A percentile compares a stretch with the other conserved stretches of the same genome.
Evolutionary conservation across 2,329 filamentous ascomycete species (phyloP).

Genomic region (Penicillium sp.): DNA sequence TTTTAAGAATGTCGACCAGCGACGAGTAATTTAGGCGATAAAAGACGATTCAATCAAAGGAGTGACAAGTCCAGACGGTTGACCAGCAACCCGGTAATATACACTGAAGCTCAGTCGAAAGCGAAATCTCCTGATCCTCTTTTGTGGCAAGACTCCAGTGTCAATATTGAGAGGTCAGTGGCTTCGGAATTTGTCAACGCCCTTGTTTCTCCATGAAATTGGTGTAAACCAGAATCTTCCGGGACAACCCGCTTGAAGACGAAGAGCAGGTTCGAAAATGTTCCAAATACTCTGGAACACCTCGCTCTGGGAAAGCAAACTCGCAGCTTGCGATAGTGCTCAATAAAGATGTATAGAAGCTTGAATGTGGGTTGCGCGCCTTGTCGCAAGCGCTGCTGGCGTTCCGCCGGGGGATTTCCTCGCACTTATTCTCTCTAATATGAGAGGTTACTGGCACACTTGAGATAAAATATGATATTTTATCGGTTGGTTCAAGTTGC

Average conservation of each 20-base stretch:
- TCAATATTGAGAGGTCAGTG: neutral
- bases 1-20: conserved; percentile 22
- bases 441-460: neutral
- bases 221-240: neutral
- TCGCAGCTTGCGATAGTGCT: neutral
- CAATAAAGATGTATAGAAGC: neutral
- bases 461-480: neutral
- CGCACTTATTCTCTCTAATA: neutral
- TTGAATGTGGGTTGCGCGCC: neutral
- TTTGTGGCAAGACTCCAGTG: neutral
- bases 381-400: neutral
- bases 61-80: conserved; percentile 16
- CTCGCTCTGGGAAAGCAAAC: neutral
- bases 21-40: conserved; percentile 13
- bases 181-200: neutral
- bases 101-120: neutral
- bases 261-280: neutral
- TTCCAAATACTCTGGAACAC: neutral
- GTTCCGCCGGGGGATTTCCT: neutral
- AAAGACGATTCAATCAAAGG: conserved; percentile 10
- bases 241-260: neutral
- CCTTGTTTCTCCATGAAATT: conserved; percentile 18
- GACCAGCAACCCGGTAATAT: conserved; percentile 17
- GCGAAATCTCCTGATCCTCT: neutral
- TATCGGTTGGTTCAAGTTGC: neutral